Evolutionary conservation across 768 basidiomycete species (phyloP).

Genomic region (Mycena albidolilacea): DNA sequence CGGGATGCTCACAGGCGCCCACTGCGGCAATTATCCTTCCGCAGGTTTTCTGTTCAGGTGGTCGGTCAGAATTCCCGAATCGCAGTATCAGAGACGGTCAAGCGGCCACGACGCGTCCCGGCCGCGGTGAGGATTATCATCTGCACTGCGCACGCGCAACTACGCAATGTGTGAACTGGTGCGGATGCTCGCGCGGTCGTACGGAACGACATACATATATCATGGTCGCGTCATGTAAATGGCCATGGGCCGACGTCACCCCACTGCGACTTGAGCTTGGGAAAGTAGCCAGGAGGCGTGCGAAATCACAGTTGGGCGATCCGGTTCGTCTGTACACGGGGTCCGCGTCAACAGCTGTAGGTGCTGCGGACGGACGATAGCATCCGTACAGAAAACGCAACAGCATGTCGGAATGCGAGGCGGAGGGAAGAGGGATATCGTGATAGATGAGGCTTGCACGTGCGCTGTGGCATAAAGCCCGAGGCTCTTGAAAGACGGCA

Average conservation of each 20-base stretch:
- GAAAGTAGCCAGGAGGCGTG: not conserved
- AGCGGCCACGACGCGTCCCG: not conserved
- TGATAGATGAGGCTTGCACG: constrained; percentile 8
- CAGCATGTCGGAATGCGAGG: constrained; percentile 14
- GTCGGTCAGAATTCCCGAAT: constrained; percentile 2
- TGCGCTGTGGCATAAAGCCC: not conserved
- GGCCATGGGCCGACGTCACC: constrained; percentile 14
- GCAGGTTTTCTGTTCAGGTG: not conserved
- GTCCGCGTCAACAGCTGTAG: constrained; percentile 1
- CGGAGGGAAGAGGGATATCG: not conserved
- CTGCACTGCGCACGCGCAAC: constrained; percentile 3
- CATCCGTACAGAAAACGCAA: not conserved
- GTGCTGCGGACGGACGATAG: not conserved
- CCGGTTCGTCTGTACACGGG: not conserved
- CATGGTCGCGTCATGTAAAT: constrained; percentile 13
- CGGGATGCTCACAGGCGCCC: not conserved
- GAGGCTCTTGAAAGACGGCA: constrained; percentile 1
- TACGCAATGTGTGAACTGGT: not conserved
- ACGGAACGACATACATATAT: not conserved
- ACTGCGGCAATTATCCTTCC: not conserved
- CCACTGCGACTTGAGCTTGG: not conserved
- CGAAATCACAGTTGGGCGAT: not conserved
- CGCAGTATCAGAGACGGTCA: constrained; percentile 6
- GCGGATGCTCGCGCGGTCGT: not conserved
- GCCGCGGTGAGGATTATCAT: not conserved